Evolutionary conservation across 2,329 filamentous ascomycete species (phyloP), one percentile per base, ranked within the genome.

Genomic region (Talaromyces piceae): DNA sequence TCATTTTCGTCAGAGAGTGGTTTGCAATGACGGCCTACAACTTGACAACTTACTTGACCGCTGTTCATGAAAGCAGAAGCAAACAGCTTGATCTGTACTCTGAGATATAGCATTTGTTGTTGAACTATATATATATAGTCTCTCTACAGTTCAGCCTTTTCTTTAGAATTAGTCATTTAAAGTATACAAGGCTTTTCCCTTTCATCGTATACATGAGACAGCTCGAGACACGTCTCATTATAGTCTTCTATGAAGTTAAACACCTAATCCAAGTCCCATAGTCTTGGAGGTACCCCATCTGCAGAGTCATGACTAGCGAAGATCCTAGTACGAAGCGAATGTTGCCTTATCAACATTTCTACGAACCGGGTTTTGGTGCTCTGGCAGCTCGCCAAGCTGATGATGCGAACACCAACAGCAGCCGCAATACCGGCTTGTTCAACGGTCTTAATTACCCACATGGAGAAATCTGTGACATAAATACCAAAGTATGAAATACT

Each of bases 211-310:
- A 51, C 41, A 52, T 59, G 50, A 26, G 61, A 43, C 33, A 69
- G 52, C 45, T 67, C 63, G 30, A 75, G 45, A 31, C 69, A 70
- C 0, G 72, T 73, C 55, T 76, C 73, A 2, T 65, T 64, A 26
- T 76, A 76, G 47, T 76, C 66, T 0, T 74, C 72, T 70, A 76
- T 76, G 8, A 76, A 76, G 54, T 76, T 68, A 3, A 76, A 57
- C 30, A 72, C 67, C 0, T 75, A 56, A n/a, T 63, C 67, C 18
- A 73, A 46, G 3, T n/a, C n/a, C n/a, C n/a, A n/a, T n/a, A n/a
- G n/a, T n/a, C n/a, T n/a, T n/a, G n/a, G n/a, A 0, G 73, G 72
- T 8, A 77, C 68, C 18, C 67, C 64, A 46, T 67, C 69, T 0
- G 73, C 72, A 0, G 73, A 0, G 66, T 62, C 1, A 77, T 68